phyloP scores from a whole-genome alignment of 176 grass and related monocot species.

The Zizania latifolia region DNA sequence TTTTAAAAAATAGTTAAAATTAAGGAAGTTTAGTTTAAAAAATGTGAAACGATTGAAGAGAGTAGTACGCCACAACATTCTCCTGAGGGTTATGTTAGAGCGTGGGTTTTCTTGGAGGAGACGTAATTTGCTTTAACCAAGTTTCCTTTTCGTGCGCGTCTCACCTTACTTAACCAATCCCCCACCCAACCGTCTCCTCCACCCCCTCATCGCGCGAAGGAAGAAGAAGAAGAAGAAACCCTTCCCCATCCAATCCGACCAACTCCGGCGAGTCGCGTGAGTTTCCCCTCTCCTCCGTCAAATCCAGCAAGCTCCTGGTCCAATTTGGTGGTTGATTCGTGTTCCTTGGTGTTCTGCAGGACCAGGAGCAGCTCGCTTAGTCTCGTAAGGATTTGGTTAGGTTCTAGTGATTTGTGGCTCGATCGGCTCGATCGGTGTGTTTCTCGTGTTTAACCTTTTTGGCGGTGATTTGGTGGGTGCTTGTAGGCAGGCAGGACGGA shows the following conservation, averaged over 20 bases:
- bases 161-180: conserved; percentile 13
- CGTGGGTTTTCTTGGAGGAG: conserved; percentile 14
- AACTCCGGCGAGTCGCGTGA: conserved; percentile 5
- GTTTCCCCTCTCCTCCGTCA: not conserved
- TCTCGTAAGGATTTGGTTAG: not conserved
- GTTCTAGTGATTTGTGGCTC: not conserved
- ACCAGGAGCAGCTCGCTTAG: not conserved
- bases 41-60: no score
- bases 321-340: not conserved
- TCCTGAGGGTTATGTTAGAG: not conserved
- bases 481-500: conserved; percentile 21
- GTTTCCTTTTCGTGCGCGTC: conserved; percentile 19
- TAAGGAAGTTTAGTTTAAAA: no score
- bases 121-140: not conserved
- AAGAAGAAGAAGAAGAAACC: not conserved
- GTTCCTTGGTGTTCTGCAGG: conserved; percentile 2
- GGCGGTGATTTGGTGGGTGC: not conserved
- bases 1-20: no score
- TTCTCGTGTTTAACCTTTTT: not conserved
- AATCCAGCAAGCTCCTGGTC: no score
- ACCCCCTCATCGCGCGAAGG: not conserved
- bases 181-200: conserved; percentile 11
- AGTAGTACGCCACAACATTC: not conserved
- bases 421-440: not conserved
- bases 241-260: not conserved